These are phyloP conservation scores for Atkinsonella texensis DNA, from an alignment of 2,329 filamentous ascomycete genomes.

Conservation along the genomic window DNA sequence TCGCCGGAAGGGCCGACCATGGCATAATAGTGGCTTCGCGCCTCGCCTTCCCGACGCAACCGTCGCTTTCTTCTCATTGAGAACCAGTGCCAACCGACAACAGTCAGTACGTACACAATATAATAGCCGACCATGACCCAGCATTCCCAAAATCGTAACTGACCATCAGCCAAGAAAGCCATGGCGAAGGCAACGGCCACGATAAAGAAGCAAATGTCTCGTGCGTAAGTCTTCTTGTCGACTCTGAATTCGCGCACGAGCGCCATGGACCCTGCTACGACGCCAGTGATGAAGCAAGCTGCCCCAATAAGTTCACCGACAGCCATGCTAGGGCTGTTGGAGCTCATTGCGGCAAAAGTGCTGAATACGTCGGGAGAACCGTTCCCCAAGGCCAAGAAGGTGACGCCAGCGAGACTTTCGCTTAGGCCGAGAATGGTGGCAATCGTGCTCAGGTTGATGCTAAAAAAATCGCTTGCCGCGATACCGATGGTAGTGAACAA, in stretches of 20 bases:
- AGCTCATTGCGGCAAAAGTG: conserved; percentile 95
- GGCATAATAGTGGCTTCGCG: conserved; percentile 61
- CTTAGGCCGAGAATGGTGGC: conserved; percentile 81
- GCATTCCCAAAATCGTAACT: conserved; percentile 80
- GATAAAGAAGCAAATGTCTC: conserved; percentile 89
- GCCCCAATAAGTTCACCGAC: conserved; percentile 92
- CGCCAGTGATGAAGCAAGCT: conserved; percentile 89
- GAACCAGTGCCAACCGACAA: conserved; percentile 89
- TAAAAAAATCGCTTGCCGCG: conserved; percentile 96
- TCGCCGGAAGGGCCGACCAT: conserved; percentile 36
- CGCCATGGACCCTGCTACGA: conserved; percentile 95
- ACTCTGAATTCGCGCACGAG: conserved; percentile 92
- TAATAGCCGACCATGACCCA: conserved; percentile 85
- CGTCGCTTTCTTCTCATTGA: conserved; percentile 47
- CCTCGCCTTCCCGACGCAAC: conserved; percentile 55
- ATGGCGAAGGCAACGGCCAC: conserved; percentile 78
- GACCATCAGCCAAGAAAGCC: conserved; percentile 74
- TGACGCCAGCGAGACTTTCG: conserved; percentile 92
- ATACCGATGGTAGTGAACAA: conserved; percentile 97
- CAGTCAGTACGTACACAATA: conserved; percentile 73
- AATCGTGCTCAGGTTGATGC: conserved; percentile 90
- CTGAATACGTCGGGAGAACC: conserved; percentile 97
- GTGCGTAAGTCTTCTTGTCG: conserved; percentile 75
- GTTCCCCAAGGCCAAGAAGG: conserved; percentile 93
- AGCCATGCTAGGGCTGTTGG: conserved; percentile 92